Conservation (phyloP, 2,329 filamentous ascomycete species). For the Sclerotiophoma versabilis region DNA sequence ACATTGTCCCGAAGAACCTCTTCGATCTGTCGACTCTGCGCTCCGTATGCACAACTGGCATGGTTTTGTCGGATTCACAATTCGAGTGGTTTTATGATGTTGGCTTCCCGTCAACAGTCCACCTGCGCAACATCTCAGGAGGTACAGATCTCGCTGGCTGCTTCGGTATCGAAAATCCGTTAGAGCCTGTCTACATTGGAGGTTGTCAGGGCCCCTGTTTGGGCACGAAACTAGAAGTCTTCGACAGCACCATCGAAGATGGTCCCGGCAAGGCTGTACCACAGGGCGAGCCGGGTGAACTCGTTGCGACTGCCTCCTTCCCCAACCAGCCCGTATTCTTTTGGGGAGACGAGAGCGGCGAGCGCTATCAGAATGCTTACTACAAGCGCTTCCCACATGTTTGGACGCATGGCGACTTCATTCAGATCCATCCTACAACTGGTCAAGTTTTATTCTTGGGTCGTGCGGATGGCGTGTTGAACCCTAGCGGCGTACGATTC, state of each 20-base stretch:
- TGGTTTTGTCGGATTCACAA: slow-evolving; percentile 78
- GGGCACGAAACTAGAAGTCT: slow-evolving; percentile 64
- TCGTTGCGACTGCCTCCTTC: slow-evolving; percentile 74
- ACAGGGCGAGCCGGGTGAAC: slow-evolving; percentile 74
- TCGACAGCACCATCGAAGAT: slow-evolving; percentile 61
- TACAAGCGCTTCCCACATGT: slow-evolving; percentile 62
- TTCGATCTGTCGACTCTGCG: slow-evolving; percentile 68
- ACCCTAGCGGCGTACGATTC: slow-evolving; percentile 80
- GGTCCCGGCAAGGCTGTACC: slow-evolving; percentile 61
- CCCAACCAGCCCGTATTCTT: slow-evolving; percentile 73
- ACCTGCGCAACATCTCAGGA: slow-evolving; percentile 77
- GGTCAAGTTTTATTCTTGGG: slow-evolving; percentile 71
- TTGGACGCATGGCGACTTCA: slow-evolving; percentile 86
- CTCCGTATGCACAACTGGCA: slow-evolving; percentile 75
- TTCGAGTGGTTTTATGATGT: slow-evolving; percentile 83
- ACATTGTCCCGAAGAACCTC: slow-evolving; percentile 67
- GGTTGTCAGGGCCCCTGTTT: slow-evolving; percentile 63
- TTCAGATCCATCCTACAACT: slow-evolving; percentile 72
- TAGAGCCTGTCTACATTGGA: slow-evolving; percentile 70
- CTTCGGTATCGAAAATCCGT: slow-evolving; percentile 70
- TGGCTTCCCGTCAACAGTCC: slow-evolving; percentile 71
- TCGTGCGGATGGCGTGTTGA: slow-evolving; percentile 78
- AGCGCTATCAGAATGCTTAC: slow-evolving; percentile 56
- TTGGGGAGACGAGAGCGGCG: slow-evolving; percentile 53
- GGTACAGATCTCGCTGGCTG: slow-evolving; percentile 78